Conservation (phyloP, 2,329 filamentous ascomycete genomes). For the Geosmithia flava region DNA sequence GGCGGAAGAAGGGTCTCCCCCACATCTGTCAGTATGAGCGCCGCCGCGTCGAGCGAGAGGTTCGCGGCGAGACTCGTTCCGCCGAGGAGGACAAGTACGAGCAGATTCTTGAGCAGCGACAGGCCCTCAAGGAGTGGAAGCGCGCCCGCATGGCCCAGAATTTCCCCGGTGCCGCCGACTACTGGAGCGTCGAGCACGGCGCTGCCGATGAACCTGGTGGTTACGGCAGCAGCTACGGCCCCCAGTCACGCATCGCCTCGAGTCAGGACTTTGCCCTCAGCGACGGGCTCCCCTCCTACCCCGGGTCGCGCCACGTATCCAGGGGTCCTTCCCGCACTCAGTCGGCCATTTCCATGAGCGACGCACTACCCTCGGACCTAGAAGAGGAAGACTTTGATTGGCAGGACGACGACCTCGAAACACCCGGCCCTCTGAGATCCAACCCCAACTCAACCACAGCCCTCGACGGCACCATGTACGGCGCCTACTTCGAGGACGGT, state of each 20-base stretch:
- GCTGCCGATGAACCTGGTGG: conserved; percentile 36
- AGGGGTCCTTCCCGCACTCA: conserved; percentile 31
- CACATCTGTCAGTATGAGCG: conserved; percentile 78
- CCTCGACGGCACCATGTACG: conserved; percentile 69
- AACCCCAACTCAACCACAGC: conserved; percentile 41
- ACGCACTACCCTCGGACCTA: conserved; percentile 11
- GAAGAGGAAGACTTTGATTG: conserved; percentile 10
- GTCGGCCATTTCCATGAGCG: conserved; percentile 26
- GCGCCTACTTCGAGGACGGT: conserved; percentile 48
- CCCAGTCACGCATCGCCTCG: conserved; percentile 28
- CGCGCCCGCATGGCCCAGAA: conserved; percentile 38
- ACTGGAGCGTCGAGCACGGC: conserved; percentile 79
- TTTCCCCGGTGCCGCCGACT: conserved; percentile 43
- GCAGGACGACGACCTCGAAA: conserved; percentile 39
- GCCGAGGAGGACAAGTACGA: conserved; percentile 49
- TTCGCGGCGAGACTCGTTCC: conserved; percentile 44
- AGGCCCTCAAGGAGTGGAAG: conserved; percentile 43
- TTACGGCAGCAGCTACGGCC: conserved; percentile 20
- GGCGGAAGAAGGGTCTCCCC: conserved; percentile 78
- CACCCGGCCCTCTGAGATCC: conserved; percentile 38
- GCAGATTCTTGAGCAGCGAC: conserved; percentile 45
- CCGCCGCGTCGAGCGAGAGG: conserved; percentile 63
- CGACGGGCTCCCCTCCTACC: conserved; percentile 21
- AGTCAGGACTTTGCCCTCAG: conserved; percentile 23
- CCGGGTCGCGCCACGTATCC: conserved; percentile 23